A percentile compares a stretch with the other conserved stretches of the same genome.
These are phyloP conservation scores for Aspergillus flavus DNA, from an alignment of 2,329 filamentous ascomycete genomes.

Conservation along the genomic window DNA sequence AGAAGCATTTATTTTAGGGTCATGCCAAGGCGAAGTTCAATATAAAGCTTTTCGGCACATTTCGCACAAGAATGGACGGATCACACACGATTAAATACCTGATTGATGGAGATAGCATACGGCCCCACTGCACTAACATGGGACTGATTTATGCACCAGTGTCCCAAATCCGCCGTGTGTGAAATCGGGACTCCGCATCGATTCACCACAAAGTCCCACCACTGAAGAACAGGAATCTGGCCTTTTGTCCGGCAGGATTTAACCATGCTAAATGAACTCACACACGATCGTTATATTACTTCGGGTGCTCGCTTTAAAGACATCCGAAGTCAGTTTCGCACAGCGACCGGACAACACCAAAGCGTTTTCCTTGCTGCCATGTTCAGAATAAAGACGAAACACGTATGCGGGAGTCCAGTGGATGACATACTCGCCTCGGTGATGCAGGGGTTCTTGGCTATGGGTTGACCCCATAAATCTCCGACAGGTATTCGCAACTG, in stretches of 20 bases:
- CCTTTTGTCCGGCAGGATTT: background rate
- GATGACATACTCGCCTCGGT: background rate
- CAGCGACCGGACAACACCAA: background rate
- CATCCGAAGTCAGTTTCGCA: background rate
- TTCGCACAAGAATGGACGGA: background rate
- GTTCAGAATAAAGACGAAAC: background rate
- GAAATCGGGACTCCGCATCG: background rate
- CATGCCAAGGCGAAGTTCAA: background rate
- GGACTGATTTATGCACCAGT: background rate
- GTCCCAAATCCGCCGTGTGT: constrained; percentile 1
- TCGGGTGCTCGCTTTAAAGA: background rate
- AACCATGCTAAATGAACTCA: background rate
- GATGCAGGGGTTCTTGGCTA: background rate
- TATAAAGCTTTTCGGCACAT: background rate
- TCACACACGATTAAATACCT: background rate
- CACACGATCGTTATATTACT: background rate
- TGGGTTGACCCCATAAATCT: background rate
- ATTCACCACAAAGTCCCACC: constrained; percentile 8
- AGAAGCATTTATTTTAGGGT: background rate
- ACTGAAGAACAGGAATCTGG: constrained; percentile 7
- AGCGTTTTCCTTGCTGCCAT: background rate
- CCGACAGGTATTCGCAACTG: background rate
- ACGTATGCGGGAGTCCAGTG: background rate
- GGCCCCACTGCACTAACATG: background rate
- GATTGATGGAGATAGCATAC: constrained; percentile 1